These are phyloP conservation scores for Notholithocarpus densiflorus DNA, from an alignment of 306 rosid genomes.

Conservation along the genomic window DNA sequence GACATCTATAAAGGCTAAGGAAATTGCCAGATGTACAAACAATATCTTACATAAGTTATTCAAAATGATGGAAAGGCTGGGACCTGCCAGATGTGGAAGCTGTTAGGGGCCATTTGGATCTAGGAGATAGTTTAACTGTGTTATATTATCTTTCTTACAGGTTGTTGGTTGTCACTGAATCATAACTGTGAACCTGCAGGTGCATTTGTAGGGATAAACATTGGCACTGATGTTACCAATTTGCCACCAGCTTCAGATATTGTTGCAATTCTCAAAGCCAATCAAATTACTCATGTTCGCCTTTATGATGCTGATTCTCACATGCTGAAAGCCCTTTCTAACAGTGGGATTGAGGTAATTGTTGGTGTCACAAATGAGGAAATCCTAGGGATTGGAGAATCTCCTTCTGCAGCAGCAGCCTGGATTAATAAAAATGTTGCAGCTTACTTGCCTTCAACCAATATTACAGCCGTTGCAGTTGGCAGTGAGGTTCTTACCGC, in stretches of 20 bases:
- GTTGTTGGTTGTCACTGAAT: conserved; percentile 22
- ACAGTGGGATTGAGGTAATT: conserved; percentile 66
- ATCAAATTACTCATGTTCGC: conserved; percentile 72
- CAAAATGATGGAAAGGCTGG: neutral
- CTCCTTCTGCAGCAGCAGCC: conserved; percentile 71
- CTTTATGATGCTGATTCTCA: conserved; percentile 71
- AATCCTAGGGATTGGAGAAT: conserved; percentile 67
- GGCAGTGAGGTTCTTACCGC: conserved; percentile 86
- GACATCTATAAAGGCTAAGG: neutral
- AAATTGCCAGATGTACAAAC: neutral
- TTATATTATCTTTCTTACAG: neutral
- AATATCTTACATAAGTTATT: conserved; percentile 1
- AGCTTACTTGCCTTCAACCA: conserved; percentile 75
- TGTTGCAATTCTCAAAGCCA: conserved; percentile 65
- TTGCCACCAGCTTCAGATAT: conserved; percentile 65
- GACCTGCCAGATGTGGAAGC: conserved; percentile 5
- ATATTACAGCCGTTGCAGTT: conserved; percentile 80
- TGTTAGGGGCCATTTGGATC: neutral
- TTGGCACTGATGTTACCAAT: conserved; percentile 70
- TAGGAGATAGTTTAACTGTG: conserved; percentile 2
- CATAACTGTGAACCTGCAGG: conserved; percentile 49
- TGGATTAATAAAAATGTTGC: conserved; percentile 83
- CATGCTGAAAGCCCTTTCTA: conserved; percentile 70
- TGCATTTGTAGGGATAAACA: conserved; percentile 83
- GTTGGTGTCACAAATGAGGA: conserved; percentile 78